Base-by-base conservation (phyloP, 2,329 filamentous ascomycete genomes). In the Aspergillus pseudoglaucus region DNA sequence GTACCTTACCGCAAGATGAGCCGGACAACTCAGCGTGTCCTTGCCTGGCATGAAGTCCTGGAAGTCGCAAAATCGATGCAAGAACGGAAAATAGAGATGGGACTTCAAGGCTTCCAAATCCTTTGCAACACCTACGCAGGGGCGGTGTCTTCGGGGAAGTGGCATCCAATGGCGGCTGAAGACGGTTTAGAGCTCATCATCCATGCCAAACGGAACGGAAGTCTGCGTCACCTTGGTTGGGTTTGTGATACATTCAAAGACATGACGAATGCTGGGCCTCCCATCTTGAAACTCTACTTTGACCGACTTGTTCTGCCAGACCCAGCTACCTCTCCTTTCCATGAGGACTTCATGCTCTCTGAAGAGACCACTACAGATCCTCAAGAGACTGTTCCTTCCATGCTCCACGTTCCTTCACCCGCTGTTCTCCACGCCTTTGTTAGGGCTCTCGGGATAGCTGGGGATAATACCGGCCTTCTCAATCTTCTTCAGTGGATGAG, bases 401-500 rank as follows among this genome's bases (percentile, higher is more conserved):
- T 69, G 44, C 55, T 68, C 25, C 60, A 66, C 32, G 61, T 66
- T 2, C 72, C 72, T 5, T 56, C 57, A 2, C 68, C 68, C 45
- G 64, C 67, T 32, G 55, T 59, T 10, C 59, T 75, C 10, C 72
- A 75, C 57, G 59, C 60, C 4, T 71, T 72, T 48, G 62, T 73
- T 40, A 62, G 71, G 38, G 65, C 66, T 25, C 58, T 75, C 10
- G 72, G 72, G 9, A 52, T 64, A 4, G 62, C 64, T 5, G 61
- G 62, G 47, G 72, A 75, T 47, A 62, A 65, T 37, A 60, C 69
- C 33, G 65, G 67, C 10, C 48, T 75, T 17, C 46, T 73, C 30
- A 60, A 61, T 42, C 57, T 75, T 18, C 55, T 75, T 38, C 61
- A 59, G 15, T 73, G 71, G 71, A 73, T 75, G 67, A 64, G 59